Evolutionary conservation across 2,329 filamentous ascomycete genomes (phyloP).

Genomic region (Fusarium sp.): DNA sequence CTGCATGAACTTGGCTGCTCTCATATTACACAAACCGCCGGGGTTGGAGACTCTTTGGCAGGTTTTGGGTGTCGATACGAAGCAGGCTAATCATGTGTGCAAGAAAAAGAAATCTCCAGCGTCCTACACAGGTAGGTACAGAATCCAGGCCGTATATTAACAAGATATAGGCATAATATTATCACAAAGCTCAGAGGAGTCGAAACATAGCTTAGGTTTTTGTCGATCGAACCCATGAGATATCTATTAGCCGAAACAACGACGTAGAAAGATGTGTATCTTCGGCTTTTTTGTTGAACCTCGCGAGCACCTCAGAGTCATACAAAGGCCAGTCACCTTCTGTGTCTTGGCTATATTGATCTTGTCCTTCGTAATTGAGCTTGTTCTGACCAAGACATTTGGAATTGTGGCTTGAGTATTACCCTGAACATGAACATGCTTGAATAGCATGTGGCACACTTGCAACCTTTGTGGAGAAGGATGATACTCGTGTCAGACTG

Average conservation of each 20-base stretch:
- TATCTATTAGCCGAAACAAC: no score
- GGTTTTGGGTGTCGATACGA: not conserved
- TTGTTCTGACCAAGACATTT: conserved; percentile 13
- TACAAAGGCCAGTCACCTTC: not conserved
- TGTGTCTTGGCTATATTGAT: conserved; percentile 17
- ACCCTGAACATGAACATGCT: conserved; percentile 8
- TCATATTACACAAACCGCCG: conserved; percentile 22
- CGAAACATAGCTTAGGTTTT: no score
- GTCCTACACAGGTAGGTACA: no score
- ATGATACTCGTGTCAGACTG: conserved; percentile 50
- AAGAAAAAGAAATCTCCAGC: not conserved
- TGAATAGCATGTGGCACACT: conserved; percentile 43
- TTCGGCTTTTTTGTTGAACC: not conserved
- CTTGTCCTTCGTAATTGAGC: conserved; percentile 8
- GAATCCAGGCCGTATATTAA: no score
- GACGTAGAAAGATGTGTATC: not conserved
- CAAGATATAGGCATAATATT: no score
- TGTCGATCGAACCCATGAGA: no score
- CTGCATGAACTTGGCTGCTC: conserved; percentile 23
- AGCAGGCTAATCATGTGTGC: not conserved
- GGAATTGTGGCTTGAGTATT: conserved; percentile 27
- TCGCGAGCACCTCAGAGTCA: not conserved
- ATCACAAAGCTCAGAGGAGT: no score
- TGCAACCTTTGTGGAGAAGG: conserved; percentile 29
- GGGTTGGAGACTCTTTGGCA: not conserved